Evolutionary conservation across 208 protist species (phyloP).

Genomic region (Trichomonas vaginalis): DNA sequence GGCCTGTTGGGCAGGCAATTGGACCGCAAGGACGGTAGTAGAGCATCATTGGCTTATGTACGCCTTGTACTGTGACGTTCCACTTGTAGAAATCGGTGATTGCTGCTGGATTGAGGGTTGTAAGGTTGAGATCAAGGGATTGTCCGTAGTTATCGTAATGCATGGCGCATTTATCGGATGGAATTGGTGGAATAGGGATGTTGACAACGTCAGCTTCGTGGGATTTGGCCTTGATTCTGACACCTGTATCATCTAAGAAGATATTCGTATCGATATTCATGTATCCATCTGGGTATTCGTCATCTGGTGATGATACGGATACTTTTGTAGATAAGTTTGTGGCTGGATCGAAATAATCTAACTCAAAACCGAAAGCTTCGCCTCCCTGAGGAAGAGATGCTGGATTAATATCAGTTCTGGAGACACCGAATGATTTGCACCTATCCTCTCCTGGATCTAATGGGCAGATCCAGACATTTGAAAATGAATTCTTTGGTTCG

Average conservation of each 20-base stretch:
- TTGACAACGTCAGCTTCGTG: neutral
- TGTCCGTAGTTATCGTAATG: too few relatives aligned
- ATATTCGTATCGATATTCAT: neutral
- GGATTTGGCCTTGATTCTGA: neutral
- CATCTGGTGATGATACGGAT: neutral
- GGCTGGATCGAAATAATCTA: neutral
- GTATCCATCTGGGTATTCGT: neutral
- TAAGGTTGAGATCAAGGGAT: neutral
- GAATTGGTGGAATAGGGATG: neutral
- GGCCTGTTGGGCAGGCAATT: neutral
- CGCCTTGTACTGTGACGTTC: neutral
- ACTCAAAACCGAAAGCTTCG: neutral
- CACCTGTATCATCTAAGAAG: neutral
- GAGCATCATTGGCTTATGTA: too few relatives aligned
- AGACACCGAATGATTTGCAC: neutral
- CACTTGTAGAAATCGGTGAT: neutral
- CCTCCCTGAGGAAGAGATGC: neutral
- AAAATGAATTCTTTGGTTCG: neutral
- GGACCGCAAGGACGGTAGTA: neutral
- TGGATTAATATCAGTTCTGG: neutral
- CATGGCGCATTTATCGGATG: neutral
- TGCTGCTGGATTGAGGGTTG: neutral
- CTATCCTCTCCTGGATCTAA: neutral
- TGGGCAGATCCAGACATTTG: neutral
- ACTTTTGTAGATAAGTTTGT: neutral